Percentiles rank a stretch among this genome's conserved stretches.
These are phyloP conservation scores for Erucastrum elatum DNA, from an alignment of 345 rosid species.

Conservation along the genomic window DNA sequence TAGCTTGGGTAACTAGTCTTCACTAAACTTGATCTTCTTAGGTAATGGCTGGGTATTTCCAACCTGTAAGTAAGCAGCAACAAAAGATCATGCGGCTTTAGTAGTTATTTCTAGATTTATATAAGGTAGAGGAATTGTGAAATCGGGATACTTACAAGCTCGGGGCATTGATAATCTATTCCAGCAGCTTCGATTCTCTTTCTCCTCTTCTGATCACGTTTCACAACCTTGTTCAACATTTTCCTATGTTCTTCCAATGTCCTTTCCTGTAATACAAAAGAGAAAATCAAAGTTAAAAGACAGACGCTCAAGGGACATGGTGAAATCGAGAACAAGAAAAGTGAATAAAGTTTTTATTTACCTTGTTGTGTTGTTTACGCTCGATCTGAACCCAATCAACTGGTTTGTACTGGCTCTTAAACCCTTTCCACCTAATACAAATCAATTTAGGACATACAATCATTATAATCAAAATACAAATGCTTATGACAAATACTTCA, in stretches of 20 bases:
- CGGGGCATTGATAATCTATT: conserved; percentile 83
- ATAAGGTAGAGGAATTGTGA: neutral
- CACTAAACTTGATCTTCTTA: conserved; percentile 76
- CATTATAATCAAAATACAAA: conserved; percentile 6
- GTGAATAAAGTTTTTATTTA: neutral
- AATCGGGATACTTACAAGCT: conserved; percentile 61
- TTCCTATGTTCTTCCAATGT: conserved; percentile 81
- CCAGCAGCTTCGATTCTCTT: conserved; percentile 81
- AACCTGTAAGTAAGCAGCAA: too few relatives aligned
- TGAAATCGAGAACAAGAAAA: neutral
- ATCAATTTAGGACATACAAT: neutral
- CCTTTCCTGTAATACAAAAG: conserved; percentile 59
- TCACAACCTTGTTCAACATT: conserved; percentile 62
- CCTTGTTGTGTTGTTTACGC: conserved; percentile 68
- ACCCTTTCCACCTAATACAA: conserved; percentile 80
- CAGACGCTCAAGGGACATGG: neutral
- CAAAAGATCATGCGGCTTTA: too few relatives aligned
- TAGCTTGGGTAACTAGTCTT: conserved; percentile 44
- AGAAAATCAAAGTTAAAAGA: neutral
- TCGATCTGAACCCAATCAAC: conserved; percentile 65
- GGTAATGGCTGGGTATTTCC: conserved; percentile 60
- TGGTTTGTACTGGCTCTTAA: conserved; percentile 54
- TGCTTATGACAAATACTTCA: neutral
- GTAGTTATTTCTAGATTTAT: too few relatives aligned
- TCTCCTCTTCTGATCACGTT: conserved; percentile 60